These are phyloP conservation scores for Colletotrichum sojae DNA, from an alignment of 2,329 filamentous ascomycete species.

Conservation along the genomic window DNA sequence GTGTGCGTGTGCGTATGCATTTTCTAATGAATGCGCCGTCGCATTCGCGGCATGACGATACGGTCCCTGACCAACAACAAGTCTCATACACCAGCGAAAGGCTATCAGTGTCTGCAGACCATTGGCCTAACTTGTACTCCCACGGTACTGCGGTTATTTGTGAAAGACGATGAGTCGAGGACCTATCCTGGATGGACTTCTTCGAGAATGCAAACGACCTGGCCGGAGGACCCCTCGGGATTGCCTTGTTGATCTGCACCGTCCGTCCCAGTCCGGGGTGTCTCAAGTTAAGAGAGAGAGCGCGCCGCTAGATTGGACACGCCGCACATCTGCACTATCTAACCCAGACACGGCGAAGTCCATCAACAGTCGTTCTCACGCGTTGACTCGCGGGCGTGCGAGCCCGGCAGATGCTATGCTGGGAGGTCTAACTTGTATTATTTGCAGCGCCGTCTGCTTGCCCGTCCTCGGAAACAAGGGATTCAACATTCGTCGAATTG, in stretches of 20 bases:
- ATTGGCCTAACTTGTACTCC: too few relatives aligned
- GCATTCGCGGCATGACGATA: too few relatives aligned
- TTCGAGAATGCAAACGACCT: slow-evolving; percentile 38
- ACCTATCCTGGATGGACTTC: slow-evolving; percentile 18
- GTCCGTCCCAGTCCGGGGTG: slow-evolving; percentile 27
- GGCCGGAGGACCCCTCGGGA: slow-evolving; percentile 9
- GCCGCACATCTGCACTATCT: background rate
- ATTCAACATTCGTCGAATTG: background rate
- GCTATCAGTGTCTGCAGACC: too few relatives aligned
- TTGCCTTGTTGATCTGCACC: slow-evolving; percentile 31
- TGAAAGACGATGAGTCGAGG: slow-evolving; percentile 27
- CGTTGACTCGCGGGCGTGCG: too few relatives aligned
- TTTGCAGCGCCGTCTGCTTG: background rate
- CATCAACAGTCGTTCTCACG: background rate
- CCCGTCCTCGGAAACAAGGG: background rate
- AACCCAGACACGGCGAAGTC: background rate
- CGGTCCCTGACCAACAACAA: too few relatives aligned
- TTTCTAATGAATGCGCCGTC: too few relatives aligned
- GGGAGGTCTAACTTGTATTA: background rate
- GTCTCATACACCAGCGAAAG: too few relatives aligned
- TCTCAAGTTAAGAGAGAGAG: slow-evolving; percentile 20
- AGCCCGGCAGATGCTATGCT: too few relatives aligned
- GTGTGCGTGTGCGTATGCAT: too few relatives aligned
- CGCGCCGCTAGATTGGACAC: slow-evolving; percentile 13
- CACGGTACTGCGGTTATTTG: slow-evolving; percentile 17